Evolutionary conservation across 2,329 filamentous ascomycete genomes (phyloP).

Genomic region (Colletotrichum chrysophilum): DNA sequence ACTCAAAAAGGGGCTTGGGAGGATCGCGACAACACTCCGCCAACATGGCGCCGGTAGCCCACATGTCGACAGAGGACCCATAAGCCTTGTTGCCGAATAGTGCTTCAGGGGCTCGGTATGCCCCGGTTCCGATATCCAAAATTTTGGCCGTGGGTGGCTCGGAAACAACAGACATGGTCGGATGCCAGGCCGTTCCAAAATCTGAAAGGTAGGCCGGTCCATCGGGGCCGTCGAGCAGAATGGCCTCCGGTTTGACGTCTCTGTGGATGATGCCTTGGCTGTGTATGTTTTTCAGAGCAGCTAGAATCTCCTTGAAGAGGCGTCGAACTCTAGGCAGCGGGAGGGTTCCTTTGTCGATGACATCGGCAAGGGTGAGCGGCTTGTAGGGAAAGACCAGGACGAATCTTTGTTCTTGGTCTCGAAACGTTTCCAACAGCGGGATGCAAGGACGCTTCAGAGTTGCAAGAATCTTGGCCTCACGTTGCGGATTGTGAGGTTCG

Average conservation of each 20-base stretch:
- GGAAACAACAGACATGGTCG: constrained; percentile 57
- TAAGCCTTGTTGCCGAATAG: constrained; percentile 85
- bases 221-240: constrained; percentile 71
- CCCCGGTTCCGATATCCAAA: constrained; percentile 90
- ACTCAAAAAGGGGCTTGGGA: constrained; percentile 77
- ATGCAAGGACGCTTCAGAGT: constrained; percentile 64
- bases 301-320: constrained; percentile 71
- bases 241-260: constrained; percentile 91
- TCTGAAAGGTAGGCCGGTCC: constrained; percentile 84
- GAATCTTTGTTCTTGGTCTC: constrained; percentile 72
- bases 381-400: constrained; percentile 88
- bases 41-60: constrained; percentile 84
- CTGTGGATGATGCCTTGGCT: constrained; percentile 81
- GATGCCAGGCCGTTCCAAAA: constrained; percentile 91
- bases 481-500: constrained; percentile 81
- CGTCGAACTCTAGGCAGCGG: constrained; percentile 34
- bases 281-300: constrained; percentile 76
- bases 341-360: constrained; percentile 60
- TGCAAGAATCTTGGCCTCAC: constrained; percentile 78
- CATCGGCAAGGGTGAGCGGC: constrained; percentile 71
- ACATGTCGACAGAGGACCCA: constrained; percentile 78
- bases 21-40: constrained; percentile 70
- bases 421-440: constrained; percentile 74
- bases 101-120: constrained; percentile 88
- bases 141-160: constrained; percentile 77